Evolutionary conservation across 345 rosid species (phyloP), one percentile per base, ranked within the genome.

Genomic region (Ailanthus altissimus): DNA sequence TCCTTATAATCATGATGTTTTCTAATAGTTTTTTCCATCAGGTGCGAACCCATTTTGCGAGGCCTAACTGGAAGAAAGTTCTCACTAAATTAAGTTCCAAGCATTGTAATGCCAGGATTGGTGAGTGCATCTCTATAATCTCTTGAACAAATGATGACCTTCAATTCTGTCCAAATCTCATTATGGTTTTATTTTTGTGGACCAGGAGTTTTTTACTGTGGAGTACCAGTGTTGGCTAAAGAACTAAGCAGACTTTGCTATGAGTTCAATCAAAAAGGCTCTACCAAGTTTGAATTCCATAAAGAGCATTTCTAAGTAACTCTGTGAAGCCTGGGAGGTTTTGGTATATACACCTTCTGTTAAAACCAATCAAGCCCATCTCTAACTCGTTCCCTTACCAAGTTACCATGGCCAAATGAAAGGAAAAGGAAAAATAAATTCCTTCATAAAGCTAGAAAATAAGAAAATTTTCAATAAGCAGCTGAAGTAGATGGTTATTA

Each of bases 121-220:
- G 99, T 92, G 72, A 77, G 72, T n/a, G n/a, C 10, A 42, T 76
- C 70, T 74, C 72, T 72, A 73, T 67, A 45, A 75, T 10, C 56
- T 70, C n/a, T 14, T 25, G 6, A 42, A 26, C 5, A 50, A 40
- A 56, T 5, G 38, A 12, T 10, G 28, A n/a, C 2, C 47, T 80
- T 57, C 50, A 5, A 26, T 26, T 20, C 13, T 46, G 2, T 80
- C 13, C 36, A 10, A 18, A 38, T 50, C 42, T 26, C 67, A 36
- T 72, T 73, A 15, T 53, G 28, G 58, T 66, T 40, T 60, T 67
- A 16, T 25, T 74, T 58, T 65, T 26, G 28, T 50, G 73, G 83
- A 72, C 61, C 91, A 96, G 99, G 99, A n/a, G 97, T 96, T 18
- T 96, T 96, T 74, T 96, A 96, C 75, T 96, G 99, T n/a, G 99